Evolutionary conservation across 176 grass and related monocot genomes (phyloP), one percentile per base, ranked within the genome.

Genomic region (Musa itinerans): DNA sequence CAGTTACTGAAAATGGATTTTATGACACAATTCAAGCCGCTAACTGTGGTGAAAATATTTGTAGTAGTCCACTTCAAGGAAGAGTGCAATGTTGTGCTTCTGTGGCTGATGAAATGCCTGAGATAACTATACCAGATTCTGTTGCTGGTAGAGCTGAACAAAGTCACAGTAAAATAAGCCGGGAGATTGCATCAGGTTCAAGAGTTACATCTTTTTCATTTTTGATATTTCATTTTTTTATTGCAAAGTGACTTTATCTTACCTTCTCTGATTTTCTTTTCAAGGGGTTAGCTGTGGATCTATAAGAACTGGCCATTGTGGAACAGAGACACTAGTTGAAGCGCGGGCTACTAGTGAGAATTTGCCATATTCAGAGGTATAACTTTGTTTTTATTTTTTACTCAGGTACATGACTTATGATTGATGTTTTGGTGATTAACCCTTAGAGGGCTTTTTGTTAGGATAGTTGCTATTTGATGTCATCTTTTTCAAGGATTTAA

Each of bases 361-460:
- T 55, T 79, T 89, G 22, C 78, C 79, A 43, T 79, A 74, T 55
- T 20, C 76, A 50, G 95, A 89, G 84, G 95, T 99, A 91, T 62
- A 64, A 62, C 10, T 68, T 68, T 67, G n/a, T 61, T 22, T 21
- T 63, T 52, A 66, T 58, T 62, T 43, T 43, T 0, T 43, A 0
- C 72, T 69, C 34, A 78, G 2, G 69, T 61, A 9, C n/a, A 21
- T 61, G 57, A 19, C 57, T 61, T 61, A 19, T 61, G 57, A 61
- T 17, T 17, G 15, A 17, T 61, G 57, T 61, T 61, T 15, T 43
- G 15, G 57, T 61, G 8, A n/a, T 61, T 21, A 21, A 8, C 17
- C n/a, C n/a, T 61, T 8, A 43, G 34, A 43, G 4, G 34, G 1
- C 8, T n/a, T 20, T 61, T n/a, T 61, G 3, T 7, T 20, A n/a